A percentile compares a stretch with the other conserved stretches of the same genome.
phyloP scores from a whole-genome alignment of 352 stramenopile species.

The Phytophthora cactorum region DNA sequence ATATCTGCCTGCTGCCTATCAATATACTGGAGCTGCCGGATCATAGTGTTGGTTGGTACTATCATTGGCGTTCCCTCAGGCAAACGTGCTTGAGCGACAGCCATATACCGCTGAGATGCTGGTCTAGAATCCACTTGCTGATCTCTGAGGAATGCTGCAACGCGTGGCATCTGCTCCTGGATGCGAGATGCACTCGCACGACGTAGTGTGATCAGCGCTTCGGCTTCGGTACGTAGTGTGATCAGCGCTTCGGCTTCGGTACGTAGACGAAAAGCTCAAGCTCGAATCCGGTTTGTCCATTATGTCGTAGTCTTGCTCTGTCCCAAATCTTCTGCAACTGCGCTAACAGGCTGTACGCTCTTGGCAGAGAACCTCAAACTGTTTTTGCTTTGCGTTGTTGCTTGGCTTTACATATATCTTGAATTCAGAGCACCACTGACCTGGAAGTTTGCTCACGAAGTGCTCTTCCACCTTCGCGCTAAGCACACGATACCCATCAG shows the following conservation, averaged over 20 bases:
- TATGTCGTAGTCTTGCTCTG: conserved; percentile 11
- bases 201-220: neutral
- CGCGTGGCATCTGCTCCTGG: too few relatives aligned
- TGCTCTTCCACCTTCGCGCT: neutral
- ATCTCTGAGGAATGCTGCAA: neutral
- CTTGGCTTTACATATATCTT: neutral
- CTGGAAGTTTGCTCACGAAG: neutral
- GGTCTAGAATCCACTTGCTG: conserved; percentile 1
- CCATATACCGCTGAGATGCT: conserved; percentile 14
- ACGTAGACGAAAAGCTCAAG: conserved; percentile 19
- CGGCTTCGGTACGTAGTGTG: conserved; percentile 13
- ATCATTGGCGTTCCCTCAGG: too few relatives aligned
- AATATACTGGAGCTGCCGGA: neutral
- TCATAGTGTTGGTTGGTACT: neutral
- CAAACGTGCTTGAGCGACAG: conserved; percentile 14
- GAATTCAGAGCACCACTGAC: neutral
- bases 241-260: conserved; percentile 6
- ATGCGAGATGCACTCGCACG: too few relatives aligned
- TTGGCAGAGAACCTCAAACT: conserved; percentile 4
- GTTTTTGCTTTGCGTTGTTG: neutral
- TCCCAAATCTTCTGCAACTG: conserved; percentile 15
- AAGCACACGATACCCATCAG: neutral
- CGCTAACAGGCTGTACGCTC: neutral
- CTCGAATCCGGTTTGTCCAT: conserved; percentile 3
- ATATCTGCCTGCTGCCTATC: neutral